A percentile compares a stretch with the other conserved stretches of the same genome.
These are phyloP conservation scores for Flaveria linearis DNA, from an alignment of 129 eudicot genomes.

Conservation along the genomic window DNA sequence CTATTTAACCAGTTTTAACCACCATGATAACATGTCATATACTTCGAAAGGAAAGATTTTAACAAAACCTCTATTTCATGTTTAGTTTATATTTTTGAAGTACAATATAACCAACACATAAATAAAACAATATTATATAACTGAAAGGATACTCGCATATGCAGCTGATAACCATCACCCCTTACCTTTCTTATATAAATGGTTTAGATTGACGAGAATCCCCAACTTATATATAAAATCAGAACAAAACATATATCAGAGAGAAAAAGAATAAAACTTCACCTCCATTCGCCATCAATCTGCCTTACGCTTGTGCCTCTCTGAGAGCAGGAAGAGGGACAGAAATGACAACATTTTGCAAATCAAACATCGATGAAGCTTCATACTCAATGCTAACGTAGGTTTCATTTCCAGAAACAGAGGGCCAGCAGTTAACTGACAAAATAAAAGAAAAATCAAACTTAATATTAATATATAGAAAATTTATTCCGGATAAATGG, in stretches of 20 bases:
- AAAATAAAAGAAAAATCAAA: constrained; percentile 2
- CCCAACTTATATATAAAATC: too few relatives aligned
- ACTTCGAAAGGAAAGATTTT: too few relatives aligned
- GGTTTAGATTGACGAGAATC: too few relatives aligned
- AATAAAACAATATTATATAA: too few relatives aligned
- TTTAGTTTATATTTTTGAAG: too few relatives aligned
- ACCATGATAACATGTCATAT: too few relatives aligned
- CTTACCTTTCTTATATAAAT: too few relatives aligned
- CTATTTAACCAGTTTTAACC: not conserved
- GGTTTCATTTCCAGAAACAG: constrained; percentile 96
- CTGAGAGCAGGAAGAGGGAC: constrained; percentile 85
- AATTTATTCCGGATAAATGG: not conserved
- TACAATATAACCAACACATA: too few relatives aligned
- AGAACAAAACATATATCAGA: not conserved
- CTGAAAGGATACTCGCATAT: too few relatives aligned
- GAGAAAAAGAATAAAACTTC: constrained; percentile 15
- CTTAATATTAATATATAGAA: not conserved
- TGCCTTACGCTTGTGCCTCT: constrained; percentile 80
- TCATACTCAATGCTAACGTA: constrained; percentile 93
- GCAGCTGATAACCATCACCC: too few relatives aligned
- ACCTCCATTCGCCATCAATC: constrained; percentile 99
- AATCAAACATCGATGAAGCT: constrained; percentile 74
- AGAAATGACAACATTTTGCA: constrained; percentile 87
- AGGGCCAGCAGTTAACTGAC: constrained; percentile 97
- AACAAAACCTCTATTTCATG: too few relatives aligned